phyloP scores from a whole-genome alignment of 1,284 basidiomycete genomes.

The Prillingera fragicola region DNA sequence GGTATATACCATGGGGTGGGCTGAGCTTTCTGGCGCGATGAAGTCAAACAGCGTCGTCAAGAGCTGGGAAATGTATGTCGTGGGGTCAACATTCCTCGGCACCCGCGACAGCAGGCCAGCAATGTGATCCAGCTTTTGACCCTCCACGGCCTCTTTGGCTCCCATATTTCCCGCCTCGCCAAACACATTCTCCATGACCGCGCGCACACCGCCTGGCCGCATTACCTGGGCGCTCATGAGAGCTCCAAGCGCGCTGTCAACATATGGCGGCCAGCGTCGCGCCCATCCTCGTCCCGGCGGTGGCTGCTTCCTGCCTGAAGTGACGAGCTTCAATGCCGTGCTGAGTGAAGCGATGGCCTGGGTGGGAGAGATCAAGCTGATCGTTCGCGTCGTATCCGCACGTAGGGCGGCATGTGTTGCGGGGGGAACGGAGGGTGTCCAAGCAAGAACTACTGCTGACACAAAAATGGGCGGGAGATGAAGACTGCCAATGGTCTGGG shows the following conservation, averaged over 20 bases:
- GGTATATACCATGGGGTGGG: conserved; percentile 23
- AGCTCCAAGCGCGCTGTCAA: conserved; percentile 22
- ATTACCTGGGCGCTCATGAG: conserved; percentile 31
- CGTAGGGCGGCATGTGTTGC: conserved; percentile 17
- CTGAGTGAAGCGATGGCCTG: conserved; percentile 28
- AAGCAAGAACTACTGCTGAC: conserved; percentile 26
- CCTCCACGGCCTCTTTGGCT: conserved; percentile 25
- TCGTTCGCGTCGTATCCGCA: conserved; percentile 8
- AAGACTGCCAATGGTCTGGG: conserved; percentile 22
- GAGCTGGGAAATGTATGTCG: conserved; percentile 27
- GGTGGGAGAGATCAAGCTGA: conserved; percentile 23
- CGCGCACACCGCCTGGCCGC: conserved; percentile 32
- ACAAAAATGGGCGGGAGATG: conserved; percentile 30
- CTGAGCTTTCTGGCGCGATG: conserved; percentile 18
- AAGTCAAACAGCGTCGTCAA: conserved; percentile 23
- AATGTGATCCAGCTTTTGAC: conserved; percentile 34
- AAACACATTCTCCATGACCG: conserved; percentile 38
- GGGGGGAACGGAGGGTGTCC: conserved; percentile 27
- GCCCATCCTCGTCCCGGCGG: conserved; percentile 21
- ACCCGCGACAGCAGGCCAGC: conserved; percentile 30
- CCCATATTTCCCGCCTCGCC: conserved; percentile 29
- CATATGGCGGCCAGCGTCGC: conserved; percentile 32
- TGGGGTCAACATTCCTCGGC: conserved; percentile 17
- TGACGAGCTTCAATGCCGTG: conserved; percentile 22
- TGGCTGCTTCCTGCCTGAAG: conserved; percentile 6